A percentile compares a stretch with the other conserved stretches of the same genome.
Evolutionary conservation across 1,284 basidiomycete genomes (phyloP).

Genomic region (Vanrija sp.): DNA sequence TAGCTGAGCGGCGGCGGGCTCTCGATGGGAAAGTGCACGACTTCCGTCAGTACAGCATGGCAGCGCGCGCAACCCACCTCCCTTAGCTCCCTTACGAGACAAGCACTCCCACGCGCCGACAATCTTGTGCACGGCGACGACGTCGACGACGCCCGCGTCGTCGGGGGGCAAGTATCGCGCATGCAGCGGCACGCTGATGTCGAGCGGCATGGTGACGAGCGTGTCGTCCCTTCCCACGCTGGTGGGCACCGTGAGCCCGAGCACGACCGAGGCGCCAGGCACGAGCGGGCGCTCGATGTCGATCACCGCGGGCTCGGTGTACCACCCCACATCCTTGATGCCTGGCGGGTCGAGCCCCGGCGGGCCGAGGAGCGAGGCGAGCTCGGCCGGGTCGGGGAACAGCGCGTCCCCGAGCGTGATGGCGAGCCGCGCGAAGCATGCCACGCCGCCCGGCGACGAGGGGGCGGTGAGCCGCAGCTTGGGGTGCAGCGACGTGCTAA

Average conservation of each 20-base stretch:
- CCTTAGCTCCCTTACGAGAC: no score
- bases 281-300: conserved; percentile 34
- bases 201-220: conserved; percentile 28
- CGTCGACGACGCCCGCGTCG: no score
- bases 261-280: background rate
- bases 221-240: background rate
- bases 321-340: background rate
- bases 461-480: no score
- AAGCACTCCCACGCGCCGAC: no score
- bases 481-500: no score
- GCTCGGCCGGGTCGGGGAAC: conserved; percentile 33
- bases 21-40: no score
- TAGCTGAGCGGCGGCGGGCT: background rate
- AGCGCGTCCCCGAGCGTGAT: conserved; percentile 33
- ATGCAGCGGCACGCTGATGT: no score
- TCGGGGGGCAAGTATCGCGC: conserved; percentile 33
- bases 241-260: no score
- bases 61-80: no score
- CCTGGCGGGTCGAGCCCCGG: background rate
- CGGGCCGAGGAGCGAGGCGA: conserved; percentile 17
- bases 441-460: background rate
- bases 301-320: conserved; percentile 14
- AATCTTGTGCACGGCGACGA: no score
- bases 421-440: conserved; percentile 13
- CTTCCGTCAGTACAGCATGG: no score